Conservation (phyloP, 2,329 filamentous ascomycete species). For the Pseudogymnoascus sp. region DNA sequence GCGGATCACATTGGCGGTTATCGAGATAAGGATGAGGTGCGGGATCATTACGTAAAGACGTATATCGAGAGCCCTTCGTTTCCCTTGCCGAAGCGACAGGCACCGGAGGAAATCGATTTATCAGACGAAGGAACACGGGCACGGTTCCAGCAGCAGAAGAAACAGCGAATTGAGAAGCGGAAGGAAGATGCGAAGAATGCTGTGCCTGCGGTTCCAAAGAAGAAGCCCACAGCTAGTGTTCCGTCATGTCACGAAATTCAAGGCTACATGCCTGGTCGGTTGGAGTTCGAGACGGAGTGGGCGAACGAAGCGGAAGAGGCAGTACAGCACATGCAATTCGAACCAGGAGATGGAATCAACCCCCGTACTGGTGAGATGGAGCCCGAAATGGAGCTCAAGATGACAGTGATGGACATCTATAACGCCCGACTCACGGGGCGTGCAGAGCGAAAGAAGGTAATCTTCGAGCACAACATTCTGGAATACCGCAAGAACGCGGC, state of each 20-base stretch:
- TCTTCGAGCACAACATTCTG: conserved; percentile 89
- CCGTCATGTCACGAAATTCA: conserved; percentile 96
- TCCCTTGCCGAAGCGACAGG: conserved; percentile 71
- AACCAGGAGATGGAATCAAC: conserved; percentile 89
- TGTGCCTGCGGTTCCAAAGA: conserved; percentile 76
- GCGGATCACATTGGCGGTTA: conserved; percentile 97
- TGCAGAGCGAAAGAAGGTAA: conserved; percentile 89
- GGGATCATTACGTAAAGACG: conserved; percentile 83
- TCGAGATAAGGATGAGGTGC: conserved; percentile 87
- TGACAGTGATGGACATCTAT: conserved; percentile 98
- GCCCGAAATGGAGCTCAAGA: conserved; percentile 93
- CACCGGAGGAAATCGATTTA: conserved; percentile 69
- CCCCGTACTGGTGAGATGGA: conserved; percentile 76
- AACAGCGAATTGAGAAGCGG: conserved; percentile 83
- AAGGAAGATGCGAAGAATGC: conserved; percentile 82
- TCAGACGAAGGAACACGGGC: conserved; percentile 78
- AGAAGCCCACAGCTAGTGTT: conserved; percentile 91
- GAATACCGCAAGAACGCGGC: conserved; percentile 90
- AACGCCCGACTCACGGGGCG: conserved; percentile 84
- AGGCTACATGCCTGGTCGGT: conserved; percentile 93
- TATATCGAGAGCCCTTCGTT: conserved; percentile 80
- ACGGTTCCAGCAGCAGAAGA: conserved; percentile 88
- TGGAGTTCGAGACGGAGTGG: conserved; percentile 97
- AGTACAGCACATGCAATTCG: conserved; percentile 96
- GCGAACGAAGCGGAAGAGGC: conserved; percentile 97